Evolutionary conservation across 2,329 filamentous ascomycete genomes (phyloP), one percentile per base, ranked within the genome.

Genomic region (Calonectria pteridis): DNA sequence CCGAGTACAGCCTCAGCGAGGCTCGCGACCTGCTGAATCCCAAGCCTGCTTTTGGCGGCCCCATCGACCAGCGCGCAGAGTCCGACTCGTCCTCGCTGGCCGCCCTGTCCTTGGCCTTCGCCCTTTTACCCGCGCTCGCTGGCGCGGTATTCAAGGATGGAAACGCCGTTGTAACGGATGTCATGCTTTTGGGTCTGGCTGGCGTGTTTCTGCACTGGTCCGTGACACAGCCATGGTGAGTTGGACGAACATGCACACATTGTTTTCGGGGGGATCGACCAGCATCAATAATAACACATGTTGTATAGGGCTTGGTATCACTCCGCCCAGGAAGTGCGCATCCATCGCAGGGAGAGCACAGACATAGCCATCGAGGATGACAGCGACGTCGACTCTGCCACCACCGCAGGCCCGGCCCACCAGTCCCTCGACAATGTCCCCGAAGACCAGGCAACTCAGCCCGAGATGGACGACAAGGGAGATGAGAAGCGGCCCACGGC

Each of bases 181-280:
- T 98, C 33, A 93, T 97, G 79, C 87, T 98, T 40, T 86, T 98
- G 37, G 92, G 90, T 3, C 84, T 98, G 74, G 94, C 94, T 2
- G 94, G 93, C 6, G 90, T 98, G 55, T 97, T 98, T 80, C 87
- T 98, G 75, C 96, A 98, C 82, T 98, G 95, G 95, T 96, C 94
- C 63, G 93, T 98, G 53, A 93, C 95, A 70, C 88, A 97, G 77
- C 96, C 96, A 78, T 98, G 96, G 96, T 96, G 87, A 82, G 90
- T 75, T 65, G 49, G 26, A 69, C 37, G 37, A 59, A 50, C 29
- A 65, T 68, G 49, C 26, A 33, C 31, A 26, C 49, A n/a, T n/a
- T 65, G 43, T 66, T 62, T 58, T 37, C 26, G 40, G 23, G 40
- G 40, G 23, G 40, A 43, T 66, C 26, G 33, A 49, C 18, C 18